Base-by-base conservation (phyloP, 2,329 filamentous ascomycete species). In the Seiridium cupressi region DNA sequence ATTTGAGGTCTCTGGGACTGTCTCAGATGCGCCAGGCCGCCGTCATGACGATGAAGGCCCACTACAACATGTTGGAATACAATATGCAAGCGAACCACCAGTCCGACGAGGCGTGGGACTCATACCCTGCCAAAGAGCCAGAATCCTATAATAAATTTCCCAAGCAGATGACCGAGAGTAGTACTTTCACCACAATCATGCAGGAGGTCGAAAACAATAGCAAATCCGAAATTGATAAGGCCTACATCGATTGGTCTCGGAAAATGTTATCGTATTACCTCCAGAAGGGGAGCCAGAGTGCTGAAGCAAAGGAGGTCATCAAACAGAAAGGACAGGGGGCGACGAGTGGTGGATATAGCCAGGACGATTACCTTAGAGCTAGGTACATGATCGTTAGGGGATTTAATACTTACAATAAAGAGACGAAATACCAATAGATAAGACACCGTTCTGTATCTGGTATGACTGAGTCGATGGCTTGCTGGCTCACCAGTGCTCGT, bases 1-100 rank as follows among this genome's bases (percentile, higher is more conserved):
- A 48, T 7, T 48, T 63, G 13, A n/a, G 34, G 5, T 26, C 47
- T 11, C 56, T 59, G 51, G 47, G 59, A 6, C 35, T 57, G 4
- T 34, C 26, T 6, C 51, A 55, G 11, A 44, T 57, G 8, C 44
- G 44, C 31, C 34, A 48, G 18, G 4, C 56, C 44, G 32, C 48
- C 56, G 6, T 54, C 44, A 18, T 44, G 34, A 31, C 44, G 3
- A 6, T 58, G 18, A 18, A 34, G 5, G 55, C 44, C 13, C 42
- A 58, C 36, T 48, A 46, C 34, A 42, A 57, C 18, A 51, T 9
- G 46, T 35, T 51, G 11, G 18, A 26, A 26, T 26, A 26, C 18
- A 26, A 26, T 26, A 26, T 26, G 18, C 18, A 26, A 26, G 18
- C 18, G 1, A 26, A 26, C 18, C 18, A 26, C 18, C 18, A 26